phyloP scores from a whole-genome alignment of 352 stramenopile genomes.

The Globisporangium emineosum region DNA sequence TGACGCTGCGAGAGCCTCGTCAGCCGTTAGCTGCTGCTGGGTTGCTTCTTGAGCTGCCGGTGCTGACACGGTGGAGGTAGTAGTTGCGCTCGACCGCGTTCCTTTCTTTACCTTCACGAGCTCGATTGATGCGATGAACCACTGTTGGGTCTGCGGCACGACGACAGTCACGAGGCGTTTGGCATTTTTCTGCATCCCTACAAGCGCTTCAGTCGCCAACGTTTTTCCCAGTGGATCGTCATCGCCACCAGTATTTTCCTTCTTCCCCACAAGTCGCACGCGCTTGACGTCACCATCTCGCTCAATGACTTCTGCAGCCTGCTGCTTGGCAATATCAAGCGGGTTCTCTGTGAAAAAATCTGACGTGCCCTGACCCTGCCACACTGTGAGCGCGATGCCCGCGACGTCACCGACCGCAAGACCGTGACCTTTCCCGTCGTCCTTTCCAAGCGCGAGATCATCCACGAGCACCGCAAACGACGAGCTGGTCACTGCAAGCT shows the following conservation, averaged over 20 bases:
- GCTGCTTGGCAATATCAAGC: slow-evolving; percentile 38
- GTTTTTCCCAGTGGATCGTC: slow-evolving; percentile 29
- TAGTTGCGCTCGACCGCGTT: slow-evolving; percentile 20
- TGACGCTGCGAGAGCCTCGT: not conserved
- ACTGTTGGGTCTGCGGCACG: slow-evolving; percentile 42
- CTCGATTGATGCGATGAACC: slow-evolving; percentile 65
- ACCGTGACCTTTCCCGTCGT: slow-evolving; percentile 27
- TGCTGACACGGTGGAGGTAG: not conserved
- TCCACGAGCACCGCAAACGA: slow-evolving; percentile 29
- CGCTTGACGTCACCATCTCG: slow-evolving; percentile 37
- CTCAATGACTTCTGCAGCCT: slow-evolving; percentile 21
- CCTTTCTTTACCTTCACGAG: slow-evolving; percentile 80
- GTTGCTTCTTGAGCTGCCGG: not conserved
- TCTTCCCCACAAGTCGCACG: slow-evolving; percentile 34
- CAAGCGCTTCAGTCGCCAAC: slow-evolving; percentile 42
- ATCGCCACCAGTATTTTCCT: slow-evolving; percentile 4
- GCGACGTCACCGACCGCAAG: slow-evolving; percentile 46
- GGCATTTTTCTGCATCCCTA: slow-evolving; percentile 61
- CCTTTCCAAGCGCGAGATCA: slow-evolving; percentile 44
- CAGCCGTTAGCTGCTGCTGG: slow-evolving; percentile 21
- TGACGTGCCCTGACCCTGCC: slow-evolving; percentile 29
- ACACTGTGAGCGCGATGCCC: slow-evolving; percentile 48
- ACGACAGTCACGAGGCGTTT: slow-evolving; percentile 56
- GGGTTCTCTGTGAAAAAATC: slow-evolving; percentile 57
- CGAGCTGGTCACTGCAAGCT: slow-evolving; percentile 27